Evolutionary conservation across 805 yeast genomes (phyloP), one percentile per base, ranked within the genome.

Genomic region (Scheffersomyces ergatensis): DNA sequence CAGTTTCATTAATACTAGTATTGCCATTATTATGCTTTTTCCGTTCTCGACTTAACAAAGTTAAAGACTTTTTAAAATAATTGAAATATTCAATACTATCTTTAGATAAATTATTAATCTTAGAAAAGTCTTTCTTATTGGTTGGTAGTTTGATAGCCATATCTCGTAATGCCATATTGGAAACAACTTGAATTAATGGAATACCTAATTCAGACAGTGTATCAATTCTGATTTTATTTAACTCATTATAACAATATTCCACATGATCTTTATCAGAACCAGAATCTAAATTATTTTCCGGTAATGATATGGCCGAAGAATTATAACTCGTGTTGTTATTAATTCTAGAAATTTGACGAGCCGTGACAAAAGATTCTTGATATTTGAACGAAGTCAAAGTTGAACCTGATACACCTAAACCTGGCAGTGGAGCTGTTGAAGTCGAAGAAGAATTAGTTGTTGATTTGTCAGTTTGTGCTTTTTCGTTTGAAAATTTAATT

Each of bases 101-200:
- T 41, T 58, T 51, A 20, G 58, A 53, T 15, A 72, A 57, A 4
- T 65, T 74, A 0, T 52, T 57, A 36, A 79, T 49, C 36, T 52
- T 55, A 5, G 65, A 58, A 54, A 67, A 83, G 31, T 71, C 83
- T 14, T 51, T 55, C 34, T 71, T 70, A 13, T 70, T 72, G 2
- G 69, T 65, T 1, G 89, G 89, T 24, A 83, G 62, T 37, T 61
- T 65, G 15, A 56, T 47, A 0, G 86, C 79, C 80, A 83, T 74
- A 33, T 78, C 81, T 44, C 70, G 69, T 42, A 82, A 54, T 0
- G 79, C 48, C 2, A 39, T 48, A 32, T 67, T 70, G 19, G 54
- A 43, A 13, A 56, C 43, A 24, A 57, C 47, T 26, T 51, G 55
- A 25, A 63, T 45, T 17, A 46, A 45, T 16, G 58, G 57, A 32